Conservation (phyloP, 345 rosid genomes). For the Odontarrhena argentea region DNA sequence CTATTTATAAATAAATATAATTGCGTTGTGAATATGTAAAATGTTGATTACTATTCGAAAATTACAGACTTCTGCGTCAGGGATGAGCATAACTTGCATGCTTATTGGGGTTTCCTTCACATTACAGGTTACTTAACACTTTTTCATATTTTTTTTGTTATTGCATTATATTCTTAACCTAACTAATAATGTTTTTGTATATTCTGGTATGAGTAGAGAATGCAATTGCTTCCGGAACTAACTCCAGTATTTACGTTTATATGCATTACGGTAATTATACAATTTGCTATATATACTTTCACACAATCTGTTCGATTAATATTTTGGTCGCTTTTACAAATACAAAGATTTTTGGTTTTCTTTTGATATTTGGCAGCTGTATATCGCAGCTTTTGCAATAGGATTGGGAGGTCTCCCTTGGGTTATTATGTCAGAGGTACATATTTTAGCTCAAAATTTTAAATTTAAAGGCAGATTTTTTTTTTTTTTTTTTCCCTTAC, state of each 20-base stretch:
- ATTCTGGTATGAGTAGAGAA: constrained; percentile 30
- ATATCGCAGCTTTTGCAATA: constrained; percentile 37
- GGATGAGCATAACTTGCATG: constrained; percentile 44
- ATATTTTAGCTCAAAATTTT: constrained; percentile 7
- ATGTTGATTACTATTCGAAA: neutral
- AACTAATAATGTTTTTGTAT: neutral
- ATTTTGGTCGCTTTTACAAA: neutral
- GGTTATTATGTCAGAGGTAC: constrained; percentile 52
- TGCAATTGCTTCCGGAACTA: constrained; percentile 28
- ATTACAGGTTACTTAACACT: constrained; percentile 47
- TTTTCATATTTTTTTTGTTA: neutral
- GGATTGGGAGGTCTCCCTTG: constrained; percentile 49
- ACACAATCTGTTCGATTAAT: neutral
- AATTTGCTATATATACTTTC: neutral
- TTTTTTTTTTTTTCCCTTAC: neutral
- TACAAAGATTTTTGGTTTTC: neutral
- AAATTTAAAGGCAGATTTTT: neutral
- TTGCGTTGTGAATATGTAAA: neutral
- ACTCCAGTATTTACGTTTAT: constrained; percentile 40
- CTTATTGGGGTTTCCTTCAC: constrained; percentile 50
- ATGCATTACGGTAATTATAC: constrained; percentile 28
- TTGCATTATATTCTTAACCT: neutral
- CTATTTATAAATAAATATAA: constrained; percentile 1
- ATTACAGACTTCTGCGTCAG: constrained; percentile 51
- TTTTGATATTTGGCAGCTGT: constrained; percentile 34